These are phyloP conservation scores for Diaporthe humulicola DNA, from an alignment of 2,329 filamentous ascomycete species.

Conservation along the genomic window DNA sequence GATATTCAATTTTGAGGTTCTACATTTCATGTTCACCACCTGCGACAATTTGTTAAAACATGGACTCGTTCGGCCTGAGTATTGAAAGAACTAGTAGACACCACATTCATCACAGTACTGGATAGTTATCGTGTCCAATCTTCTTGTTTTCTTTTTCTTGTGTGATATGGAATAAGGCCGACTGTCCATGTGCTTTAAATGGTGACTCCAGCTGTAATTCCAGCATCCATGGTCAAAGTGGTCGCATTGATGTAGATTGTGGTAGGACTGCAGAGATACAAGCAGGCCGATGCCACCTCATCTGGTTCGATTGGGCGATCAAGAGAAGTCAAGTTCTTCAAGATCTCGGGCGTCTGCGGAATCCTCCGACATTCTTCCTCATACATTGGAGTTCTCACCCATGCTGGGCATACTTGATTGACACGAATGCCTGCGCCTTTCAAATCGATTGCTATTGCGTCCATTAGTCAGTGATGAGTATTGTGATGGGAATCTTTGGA, in stretches of 20 bases:
- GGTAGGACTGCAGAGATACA: background rate
- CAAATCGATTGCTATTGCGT: background rate
- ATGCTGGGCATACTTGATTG: background rate
- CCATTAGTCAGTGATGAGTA: background rate
- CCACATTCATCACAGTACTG: background rate
- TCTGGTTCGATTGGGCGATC: background rate
- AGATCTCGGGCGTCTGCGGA: background rate
- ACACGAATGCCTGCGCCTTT: background rate
- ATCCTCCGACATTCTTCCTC: background rate
- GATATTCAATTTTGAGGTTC: constrained; percentile 55
- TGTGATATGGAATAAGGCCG: background rate
- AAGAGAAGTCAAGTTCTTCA: background rate
- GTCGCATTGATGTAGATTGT: background rate
- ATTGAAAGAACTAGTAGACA: background rate
- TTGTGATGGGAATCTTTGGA: background rate
- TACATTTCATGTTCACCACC: constrained; percentile 56
- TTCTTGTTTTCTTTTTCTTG: background rate
- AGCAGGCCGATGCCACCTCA: background rate
- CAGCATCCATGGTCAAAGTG: background rate
- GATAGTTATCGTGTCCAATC: background rate
- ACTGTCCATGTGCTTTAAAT: background rate
- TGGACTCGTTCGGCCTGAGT: background rate
- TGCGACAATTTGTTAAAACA: background rate
- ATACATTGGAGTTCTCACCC: background rate
- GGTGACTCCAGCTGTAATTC: background rate